Base-by-base conservation (phyloP, 1,284 basidiomycete genomes). In the Heterobasidion parviporum region DNA sequence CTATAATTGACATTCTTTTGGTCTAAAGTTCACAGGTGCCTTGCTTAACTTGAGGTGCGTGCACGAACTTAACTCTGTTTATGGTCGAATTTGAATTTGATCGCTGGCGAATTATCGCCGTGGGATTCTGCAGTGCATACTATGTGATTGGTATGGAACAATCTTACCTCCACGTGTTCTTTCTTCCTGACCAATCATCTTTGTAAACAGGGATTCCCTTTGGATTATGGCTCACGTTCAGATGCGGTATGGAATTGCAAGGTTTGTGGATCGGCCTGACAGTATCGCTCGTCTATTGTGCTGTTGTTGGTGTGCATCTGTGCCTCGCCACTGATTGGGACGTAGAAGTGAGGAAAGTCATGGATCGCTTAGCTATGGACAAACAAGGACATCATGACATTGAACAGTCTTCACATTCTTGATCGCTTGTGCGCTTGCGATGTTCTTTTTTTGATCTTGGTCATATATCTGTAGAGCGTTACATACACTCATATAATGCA, bases 241-340 rank as follows among this genome's bases (percentile, higher is more conserved):
- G 68, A 57, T 68, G 65, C 12, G 64, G 74, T 32, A 71, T 79
- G 67, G 74, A 71, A 1, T 70, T 89, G 33, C 73, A 75, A 38
- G 86, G 86, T 2, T 69, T 89, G 4, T 89, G 87, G 86, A 72
- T 81, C 56, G 87, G 87, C 20, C 68, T 87, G 18, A 85, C 83
- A 0, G 63, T 83, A 8, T 79, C 83, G 3, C 73, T 87, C 54
- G 64, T 82, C 6, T 85, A 81, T 64, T 74, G 72, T 54, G 70
- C 81, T 0, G 63, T 74, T 1, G 53, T 79, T 2, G 81, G 80
- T 6, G 74, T 77, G 1, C 73, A 72, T 60, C 60, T 88, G 5
- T 80, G 75, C 56, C 16, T 84, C 34, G 64, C 64, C 20, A 79
- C 83, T n/a, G 75, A 88, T 66, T 88, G 87, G 86, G 63, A 79